Evolutionary conservation across 208 protist species (phyloP), one percentile per base, ranked within the genome.

Genomic region (Trypanosoma melophagium): DNA sequence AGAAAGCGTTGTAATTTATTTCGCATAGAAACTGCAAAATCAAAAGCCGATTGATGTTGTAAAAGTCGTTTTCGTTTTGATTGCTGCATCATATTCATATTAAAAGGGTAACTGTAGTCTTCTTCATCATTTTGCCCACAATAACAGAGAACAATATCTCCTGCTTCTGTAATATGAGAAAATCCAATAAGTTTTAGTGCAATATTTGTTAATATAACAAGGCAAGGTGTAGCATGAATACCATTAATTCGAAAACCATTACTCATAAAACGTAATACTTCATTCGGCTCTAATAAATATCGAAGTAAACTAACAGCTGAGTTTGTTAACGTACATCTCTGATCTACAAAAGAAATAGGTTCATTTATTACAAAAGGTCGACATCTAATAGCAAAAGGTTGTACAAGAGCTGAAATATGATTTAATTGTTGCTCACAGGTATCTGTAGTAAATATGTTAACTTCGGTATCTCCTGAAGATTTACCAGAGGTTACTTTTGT

Each of bases 231-330:
- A 8, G 83, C 76, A 64, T 93, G 80, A 38, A 96, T 89, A 44
- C 90, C 90, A 66, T 87, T 80, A 60, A 96, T 72, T 72, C 84
- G 85, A 69, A 96, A 96, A 24, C 84, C 84, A 76, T 96, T 96
- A 62, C 87, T 87, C 69, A 96, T 87, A 57, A 92, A 92, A 42
- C 85, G 86, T 60, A 96, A 73, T 7, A 73, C 68, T 57, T 96
- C 87, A 61, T 82, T 73, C 9, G 87, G 87, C 12, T 82, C 67
- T 3, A 96, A 63, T 17, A 96, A 58, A 60, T 91, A 84, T 49
- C 76, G 80, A 56, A 96, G 71, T 59, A 96, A 65, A 47, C 71
- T 86, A 54, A 87, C 51, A 19, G 87, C 90, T 4, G 87, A 91
- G 5, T 79, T 79, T 9, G 69, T 84, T 9, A 93, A 77, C 10